Evolutionary conservation across 2,329 filamentous ascomycete species (phyloP).

Genomic region (Paecilomyces fulvus): DNA sequence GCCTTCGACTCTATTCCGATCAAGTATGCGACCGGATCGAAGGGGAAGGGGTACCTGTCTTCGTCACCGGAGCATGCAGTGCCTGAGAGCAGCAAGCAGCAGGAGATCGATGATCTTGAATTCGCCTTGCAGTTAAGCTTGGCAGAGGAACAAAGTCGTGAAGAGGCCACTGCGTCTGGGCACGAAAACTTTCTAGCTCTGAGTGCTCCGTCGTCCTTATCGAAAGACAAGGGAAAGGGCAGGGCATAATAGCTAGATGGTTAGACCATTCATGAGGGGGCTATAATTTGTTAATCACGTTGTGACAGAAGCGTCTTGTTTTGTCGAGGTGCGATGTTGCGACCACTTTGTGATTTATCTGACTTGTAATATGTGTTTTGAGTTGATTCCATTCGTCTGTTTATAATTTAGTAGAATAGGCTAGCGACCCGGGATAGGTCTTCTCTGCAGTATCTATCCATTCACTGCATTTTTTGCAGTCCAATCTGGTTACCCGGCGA

Average conservation of each 20-base stretch:
- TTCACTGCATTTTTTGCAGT: too few relatives aligned
- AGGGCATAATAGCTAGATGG: conserved; percentile 10
- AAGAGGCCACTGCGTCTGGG: conserved; percentile 11
- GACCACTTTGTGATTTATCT: not conserved
- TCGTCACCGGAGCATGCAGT: conserved; percentile 11
- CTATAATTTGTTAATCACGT: not conserved
- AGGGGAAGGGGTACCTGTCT: conserved; percentile 7
- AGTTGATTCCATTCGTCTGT: not conserved
- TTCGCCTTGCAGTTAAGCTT: conserved; percentile 56
- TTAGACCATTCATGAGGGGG: not conserved
- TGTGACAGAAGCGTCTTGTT: not conserved
- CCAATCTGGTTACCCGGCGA: too few relatives aligned
- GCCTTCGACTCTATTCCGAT: conserved; percentile 22
- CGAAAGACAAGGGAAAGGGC: conserved; percentile 26
- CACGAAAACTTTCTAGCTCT: conserved; percentile 26
- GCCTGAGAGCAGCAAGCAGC: conserved; percentile 30
- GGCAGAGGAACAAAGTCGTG: conserved; percentile 48
- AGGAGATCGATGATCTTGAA: conserved; percentile 50
- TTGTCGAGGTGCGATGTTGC: not conserved
- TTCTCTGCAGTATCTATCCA: too few relatives aligned
- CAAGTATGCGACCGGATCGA: conserved; percentile 24
- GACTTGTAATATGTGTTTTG: not conserved
- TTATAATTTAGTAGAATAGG: not conserved
- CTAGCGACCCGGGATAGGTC: not conserved
- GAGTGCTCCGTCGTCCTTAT: conserved; percentile 11